These are phyloP conservation scores for Triglochin maritima DNA, from an alignment of 106 monocot genomes.

Conservation along the genomic window DNA sequence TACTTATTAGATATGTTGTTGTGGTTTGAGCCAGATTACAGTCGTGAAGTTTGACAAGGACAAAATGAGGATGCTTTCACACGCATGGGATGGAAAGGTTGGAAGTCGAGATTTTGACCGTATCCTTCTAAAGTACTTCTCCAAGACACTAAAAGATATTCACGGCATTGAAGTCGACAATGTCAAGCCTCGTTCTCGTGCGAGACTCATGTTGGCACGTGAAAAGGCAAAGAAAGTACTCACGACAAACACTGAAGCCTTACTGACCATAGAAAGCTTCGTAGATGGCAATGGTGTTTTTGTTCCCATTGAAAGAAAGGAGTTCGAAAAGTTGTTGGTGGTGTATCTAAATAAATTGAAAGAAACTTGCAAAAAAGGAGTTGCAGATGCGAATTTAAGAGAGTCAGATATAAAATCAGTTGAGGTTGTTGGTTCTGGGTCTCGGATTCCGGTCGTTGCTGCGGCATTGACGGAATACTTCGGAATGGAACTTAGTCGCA, in stretches of 20 bases:
- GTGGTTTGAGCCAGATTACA: constrained; percentile 5
- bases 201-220: constrained; percentile 48
- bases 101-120: constrained; percentile 88
- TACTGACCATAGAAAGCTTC: constrained; percentile 63
- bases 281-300: constrained; percentile 72
- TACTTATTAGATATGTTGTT: no score
- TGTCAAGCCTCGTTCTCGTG: constrained; percentile 34
- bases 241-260: constrained; percentile 66
- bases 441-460: no score
- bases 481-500: no score
- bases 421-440: no score
- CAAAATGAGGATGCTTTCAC: constrained; percentile 58
- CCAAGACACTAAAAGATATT: constrained; percentile 41
- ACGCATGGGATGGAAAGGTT: constrained; percentile 47
- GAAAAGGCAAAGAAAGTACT: constrained; percentile 90
- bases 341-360: no score
- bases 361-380: no score
- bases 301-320: not conserved
- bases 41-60: constrained; percentile 38
- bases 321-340: not conserved
- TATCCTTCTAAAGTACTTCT: constrained; percentile 57
- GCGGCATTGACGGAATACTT: no score
- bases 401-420: no score
- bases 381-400: no score
- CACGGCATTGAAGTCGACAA: constrained; percentile 51